Conservation (phyloP, 1,284 basidiomycete species). For the Cryptococcus wingfieldii region DNA sequence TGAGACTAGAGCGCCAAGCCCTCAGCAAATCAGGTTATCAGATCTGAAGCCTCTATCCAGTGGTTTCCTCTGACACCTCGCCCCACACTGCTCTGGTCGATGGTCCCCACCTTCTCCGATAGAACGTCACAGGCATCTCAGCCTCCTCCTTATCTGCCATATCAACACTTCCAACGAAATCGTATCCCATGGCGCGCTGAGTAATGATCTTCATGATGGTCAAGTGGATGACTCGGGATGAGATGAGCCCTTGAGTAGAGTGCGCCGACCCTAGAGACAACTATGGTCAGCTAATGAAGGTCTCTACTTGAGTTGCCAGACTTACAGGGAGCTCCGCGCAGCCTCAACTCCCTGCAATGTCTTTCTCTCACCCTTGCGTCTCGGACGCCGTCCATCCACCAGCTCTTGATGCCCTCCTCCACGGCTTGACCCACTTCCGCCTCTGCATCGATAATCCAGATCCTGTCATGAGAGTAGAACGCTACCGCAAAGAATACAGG, state of each 20-base stretch:
- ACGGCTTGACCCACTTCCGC: conserved; percentile 42
- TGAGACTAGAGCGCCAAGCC: too few species aligned
- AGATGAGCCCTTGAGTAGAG: conserved; percentile 34
- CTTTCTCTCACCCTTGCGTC: conserved; percentile 41
- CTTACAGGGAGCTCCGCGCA: conserved; percentile 43
- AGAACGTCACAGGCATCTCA: conserved; percentile 42
- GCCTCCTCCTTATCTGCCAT: conserved; percentile 42
- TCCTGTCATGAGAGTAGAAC: conserved; percentile 39
- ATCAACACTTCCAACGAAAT: conserved; percentile 36
- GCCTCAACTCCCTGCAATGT: conserved; percentile 42
- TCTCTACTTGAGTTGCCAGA: background rate
- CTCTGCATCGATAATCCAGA: conserved; percentile 47
- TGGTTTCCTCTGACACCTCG: background rate
- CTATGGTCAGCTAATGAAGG: background rate
- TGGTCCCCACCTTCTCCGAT: conserved; percentile 24
- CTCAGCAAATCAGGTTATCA: too few species aligned
- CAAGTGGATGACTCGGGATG: conserved; percentile 39
- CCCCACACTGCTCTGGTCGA: conserved; percentile 8
- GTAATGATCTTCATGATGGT: conserved; percentile 41
- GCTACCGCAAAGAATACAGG: conserved; percentile 43
- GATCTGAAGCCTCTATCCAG: background rate
- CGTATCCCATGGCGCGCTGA: conserved; percentile 29
- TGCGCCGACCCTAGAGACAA: conserved; percentile 33
- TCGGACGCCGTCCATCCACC: conserved; percentile 40
- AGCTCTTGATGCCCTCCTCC: conserved; percentile 42